Evolutionary conservation across 805 yeast species (phyloP).

Genomic region (Suhomyces pyralidae): DNA sequence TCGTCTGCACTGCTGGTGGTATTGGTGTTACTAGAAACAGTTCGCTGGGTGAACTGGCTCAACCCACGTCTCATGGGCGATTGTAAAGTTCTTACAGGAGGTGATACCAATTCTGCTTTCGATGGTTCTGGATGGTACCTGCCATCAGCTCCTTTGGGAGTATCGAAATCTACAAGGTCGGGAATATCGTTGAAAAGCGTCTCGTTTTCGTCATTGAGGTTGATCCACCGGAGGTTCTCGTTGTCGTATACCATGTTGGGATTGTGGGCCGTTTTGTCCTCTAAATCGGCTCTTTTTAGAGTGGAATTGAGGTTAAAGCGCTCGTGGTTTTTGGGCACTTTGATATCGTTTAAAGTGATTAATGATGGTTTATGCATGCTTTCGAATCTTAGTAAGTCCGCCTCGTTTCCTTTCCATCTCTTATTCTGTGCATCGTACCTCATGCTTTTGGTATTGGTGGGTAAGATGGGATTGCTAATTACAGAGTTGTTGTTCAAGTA

Average conservation of each 20-base stretch:
- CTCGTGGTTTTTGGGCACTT: constrained; percentile 1
- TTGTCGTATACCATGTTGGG: constrained; percentile 59
- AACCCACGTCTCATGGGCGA: constrained; percentile 24
- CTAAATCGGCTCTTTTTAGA: not conserved
- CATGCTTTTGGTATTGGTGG: constrained; percentile 37
- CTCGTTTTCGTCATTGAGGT: constrained; percentile 36
- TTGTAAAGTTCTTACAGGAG: not conserved
- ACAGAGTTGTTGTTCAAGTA: constrained; percentile 23
- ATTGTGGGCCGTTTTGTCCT: constrained; percentile 17
- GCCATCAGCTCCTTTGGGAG: constrained; percentile 2
- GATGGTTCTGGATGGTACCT: constrained; percentile 1
- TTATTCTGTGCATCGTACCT: constrained; percentile 49
- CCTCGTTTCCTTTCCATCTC: constrained; percentile 67
- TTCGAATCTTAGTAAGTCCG: constrained; percentile 53
- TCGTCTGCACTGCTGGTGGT: constrained; percentile 11
- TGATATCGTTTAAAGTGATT: constrained; percentile 30
- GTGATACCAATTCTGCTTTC: not conserved
- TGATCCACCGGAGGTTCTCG: constrained; percentile 58
- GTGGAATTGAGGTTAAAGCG: not conserved
- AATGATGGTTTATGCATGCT: constrained; percentile 34
- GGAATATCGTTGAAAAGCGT: constrained; percentile 50
- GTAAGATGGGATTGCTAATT: constrained; percentile 8
- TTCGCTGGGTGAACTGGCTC: constrained; percentile 37
- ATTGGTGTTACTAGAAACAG: constrained; percentile 28
- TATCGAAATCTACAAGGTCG: constrained; percentile 30